Conservation (phyloP, 1,284 basidiomycete species). For the Ceratobasidium sp. region DNA sequence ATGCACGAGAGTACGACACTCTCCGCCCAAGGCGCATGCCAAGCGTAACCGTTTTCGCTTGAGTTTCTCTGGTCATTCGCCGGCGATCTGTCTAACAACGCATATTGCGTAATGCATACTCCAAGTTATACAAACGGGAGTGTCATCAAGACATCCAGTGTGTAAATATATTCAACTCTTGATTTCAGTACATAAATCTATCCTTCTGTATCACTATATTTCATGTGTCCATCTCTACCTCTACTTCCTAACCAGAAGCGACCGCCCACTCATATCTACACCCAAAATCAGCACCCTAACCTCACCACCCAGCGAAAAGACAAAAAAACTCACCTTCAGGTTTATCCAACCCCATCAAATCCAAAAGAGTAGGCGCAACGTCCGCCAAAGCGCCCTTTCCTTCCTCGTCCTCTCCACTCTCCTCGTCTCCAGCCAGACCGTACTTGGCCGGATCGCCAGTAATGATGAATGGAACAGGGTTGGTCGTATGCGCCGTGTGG, state of each 20-base stretch:
- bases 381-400: slow-evolving; percentile 81
- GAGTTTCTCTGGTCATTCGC: background rate
- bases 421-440: slow-evolving; percentile 58
- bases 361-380: slow-evolving; percentile 87
- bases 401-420: slow-evolving; percentile 61
- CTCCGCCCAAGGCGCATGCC: too few relatives aligned
- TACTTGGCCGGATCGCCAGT: slow-evolving; percentile 66
- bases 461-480: slow-evolving; percentile 84
- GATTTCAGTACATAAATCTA: background rate
- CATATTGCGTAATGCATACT: background rate
- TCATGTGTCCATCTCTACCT: background rate
- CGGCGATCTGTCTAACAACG: background rate
- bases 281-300: slow-evolving; percentile 15
- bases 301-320: background rate
- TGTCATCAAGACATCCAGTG: background rate
- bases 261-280: slow-evolving; percentile 68
- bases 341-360: slow-evolving; percentile 71
- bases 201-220: background rate
- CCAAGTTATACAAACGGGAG: too few relatives aligned
- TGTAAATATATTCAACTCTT: background rate
- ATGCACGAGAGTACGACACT: too few relatives aligned
- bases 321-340: slow-evolving; percentile 62
- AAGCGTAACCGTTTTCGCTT: background rate
- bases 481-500: slow-evolving; percentile 87
- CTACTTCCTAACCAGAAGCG: slow-evolving; percentile 59